Evolutionary conservation across 2,329 filamentous ascomycete species (phyloP), one percentile per base, ranked within the genome.

Genomic region (Alternaria brassicae): DNA sequence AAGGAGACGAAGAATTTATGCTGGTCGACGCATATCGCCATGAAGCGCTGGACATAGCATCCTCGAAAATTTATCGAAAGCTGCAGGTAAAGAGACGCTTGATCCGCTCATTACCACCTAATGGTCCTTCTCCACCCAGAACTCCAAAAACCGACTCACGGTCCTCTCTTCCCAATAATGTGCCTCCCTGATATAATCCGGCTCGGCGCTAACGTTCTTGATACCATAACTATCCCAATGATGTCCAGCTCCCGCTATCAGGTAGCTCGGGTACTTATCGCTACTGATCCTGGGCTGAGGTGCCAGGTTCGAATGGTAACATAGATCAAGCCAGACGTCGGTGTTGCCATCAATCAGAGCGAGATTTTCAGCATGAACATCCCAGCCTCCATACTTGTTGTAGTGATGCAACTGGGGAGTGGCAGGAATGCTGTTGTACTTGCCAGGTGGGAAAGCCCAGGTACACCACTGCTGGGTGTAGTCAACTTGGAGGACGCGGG

Each of bases 401-500:
- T 80, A 81, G 8, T 69, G 66, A 3, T 70, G 67, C 3, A 82
- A 62, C 52, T 83, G 76, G 0, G 83, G 83, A 0, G 73, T 77
- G 1, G 76, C 37, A 0, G 83, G 81, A 21, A 85, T 79, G 28
- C 66, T 63, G 62, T 82, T 84, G 71, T 80, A 77, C 25, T 76
- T 52, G 0, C 83, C 83, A 1, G 75, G 60, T 1, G 82, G 80
- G 62, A 85, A 86, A 1, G 83, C 82, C 82, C 83, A 83, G n/a
- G 66, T 79, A 63, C 84, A 85, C 83, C 83, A 85, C 69, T 85
- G 81, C 62, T 84, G 83, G 36, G 83, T 85, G 69, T 85, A 85
- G 39, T 79, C 73, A 8, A 77, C 77, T 47, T 83, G 76, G 4
- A 85, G 63, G 0, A 81, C 81, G 6, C 81, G 78, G 1, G 82